Evolutionary conservation across 129 eudicot species (phyloP).

Genomic region (Helichrysum umbraculigerum): DNA sequence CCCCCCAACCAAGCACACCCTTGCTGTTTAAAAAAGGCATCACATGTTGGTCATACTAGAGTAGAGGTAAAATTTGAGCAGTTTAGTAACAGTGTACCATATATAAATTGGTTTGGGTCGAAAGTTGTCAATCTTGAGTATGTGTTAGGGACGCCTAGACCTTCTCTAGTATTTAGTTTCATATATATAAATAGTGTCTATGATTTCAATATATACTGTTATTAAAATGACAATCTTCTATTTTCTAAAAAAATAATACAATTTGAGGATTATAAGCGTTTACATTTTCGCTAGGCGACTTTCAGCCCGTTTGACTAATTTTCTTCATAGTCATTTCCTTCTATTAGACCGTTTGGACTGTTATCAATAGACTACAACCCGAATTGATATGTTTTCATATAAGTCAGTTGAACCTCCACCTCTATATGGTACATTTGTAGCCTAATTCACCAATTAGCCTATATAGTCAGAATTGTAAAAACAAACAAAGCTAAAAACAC

Average conservation of each 20-base stretch:
- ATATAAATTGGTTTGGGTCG: not conserved
- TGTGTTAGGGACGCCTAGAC: not conserved
- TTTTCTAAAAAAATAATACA: not conserved
- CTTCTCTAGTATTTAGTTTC: no score
- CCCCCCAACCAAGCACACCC: no score
- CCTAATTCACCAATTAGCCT: not conserved
- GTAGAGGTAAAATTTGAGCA: not conserved
- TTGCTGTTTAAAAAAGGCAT: not conserved
- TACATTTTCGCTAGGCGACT: not conserved
- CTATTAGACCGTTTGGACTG: not conserved
- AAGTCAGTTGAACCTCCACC: not conserved
- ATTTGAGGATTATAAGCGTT: not conserved
- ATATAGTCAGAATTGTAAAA: not conserved
- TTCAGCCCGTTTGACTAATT: not conserved
- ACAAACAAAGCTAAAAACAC: not conserved
- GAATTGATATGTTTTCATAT: no score
- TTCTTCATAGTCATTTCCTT: no score
- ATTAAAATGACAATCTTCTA: not conserved
- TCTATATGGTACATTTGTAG: not conserved
- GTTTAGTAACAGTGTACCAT: no score
- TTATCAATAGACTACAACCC: not conserved
- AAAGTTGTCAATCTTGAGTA: not conserved
- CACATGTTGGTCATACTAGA: not conserved
- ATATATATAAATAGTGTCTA: no score
- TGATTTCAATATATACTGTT: no score